Percentiles rank a stretch among this genome's conserved stretches.
Evolutionary conservation across 768 basidiomycete genomes (phyloP).

Genomic region (Coprinellus aureogranulatus): DNA sequence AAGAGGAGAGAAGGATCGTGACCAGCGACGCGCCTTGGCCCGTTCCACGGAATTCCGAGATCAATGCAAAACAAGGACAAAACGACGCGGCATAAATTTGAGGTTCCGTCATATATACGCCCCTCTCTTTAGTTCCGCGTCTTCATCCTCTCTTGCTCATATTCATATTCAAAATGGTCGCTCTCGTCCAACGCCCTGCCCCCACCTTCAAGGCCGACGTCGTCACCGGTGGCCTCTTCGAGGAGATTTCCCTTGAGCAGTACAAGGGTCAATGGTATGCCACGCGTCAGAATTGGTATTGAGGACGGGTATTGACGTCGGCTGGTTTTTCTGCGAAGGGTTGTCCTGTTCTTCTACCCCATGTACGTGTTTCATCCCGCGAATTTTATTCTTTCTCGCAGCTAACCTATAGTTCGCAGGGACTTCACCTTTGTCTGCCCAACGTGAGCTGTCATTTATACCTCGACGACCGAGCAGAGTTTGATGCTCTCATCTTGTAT

Average conservation of each 20-base stretch:
- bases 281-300: constrained; percentile 2
- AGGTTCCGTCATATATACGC: background rate
- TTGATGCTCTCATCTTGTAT: background rate
- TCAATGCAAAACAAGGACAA: background rate
- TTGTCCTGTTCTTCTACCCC: constrained; percentile 93
- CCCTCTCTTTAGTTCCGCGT: background rate
- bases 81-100: constrained; percentile 6
- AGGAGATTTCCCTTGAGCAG: constrained; percentile 69
- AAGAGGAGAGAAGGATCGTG: background rate
- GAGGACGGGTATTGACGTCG: constrained; percentile 3
- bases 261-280: constrained; percentile 80
- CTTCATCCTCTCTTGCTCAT: background rate
- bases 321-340: constrained; percentile 48
- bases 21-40: background rate
- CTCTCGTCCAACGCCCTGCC: constrained; percentile 79
- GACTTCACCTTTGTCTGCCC: constrained; percentile 91
- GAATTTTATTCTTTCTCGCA: background rate
- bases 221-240: constrained; percentile 75
- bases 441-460: constrained; percentile 44
- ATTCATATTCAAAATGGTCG: constrained; percentile 45
- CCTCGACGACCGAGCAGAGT: background rate
- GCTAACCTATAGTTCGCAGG: constrained; percentile 34
- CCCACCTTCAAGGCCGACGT: constrained; percentile 75
- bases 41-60: background rate
- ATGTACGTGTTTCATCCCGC: constrained; percentile 56